phyloP scores from a whole-genome alignment of 805 yeast genomes.

The Starmerella cellae region DNA sequence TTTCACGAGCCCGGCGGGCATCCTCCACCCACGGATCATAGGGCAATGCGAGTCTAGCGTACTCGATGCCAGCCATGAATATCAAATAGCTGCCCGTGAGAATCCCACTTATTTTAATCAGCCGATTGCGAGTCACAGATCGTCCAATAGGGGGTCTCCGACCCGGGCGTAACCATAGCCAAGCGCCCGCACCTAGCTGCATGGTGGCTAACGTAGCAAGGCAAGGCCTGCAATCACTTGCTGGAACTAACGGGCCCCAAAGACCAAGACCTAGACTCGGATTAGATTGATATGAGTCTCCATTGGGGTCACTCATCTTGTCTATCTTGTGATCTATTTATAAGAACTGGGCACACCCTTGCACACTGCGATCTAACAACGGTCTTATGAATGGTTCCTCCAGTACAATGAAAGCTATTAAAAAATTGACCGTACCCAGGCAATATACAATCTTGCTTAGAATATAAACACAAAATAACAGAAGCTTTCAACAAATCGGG shows the following conservation, averaged over 20 bases:
- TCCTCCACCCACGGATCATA: constrained; percentile 64
- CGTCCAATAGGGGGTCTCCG: constrained; percentile 16
- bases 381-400: too few species aligned
- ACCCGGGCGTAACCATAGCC: constrained; percentile 21
- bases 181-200: constrained; percentile 41
- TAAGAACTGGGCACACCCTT: too few species aligned
- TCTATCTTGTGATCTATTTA: too few species aligned
- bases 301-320: not conserved
- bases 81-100: constrained; percentile 36
- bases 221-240: constrained; percentile 49
- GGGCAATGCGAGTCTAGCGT: constrained; percentile 34
- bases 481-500: too few species aligned
- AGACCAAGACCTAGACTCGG: constrained; percentile 49
- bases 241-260: constrained; percentile 66
- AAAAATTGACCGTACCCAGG: too few species aligned
- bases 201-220: constrained; percentile 39
- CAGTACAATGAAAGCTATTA: too few species aligned
- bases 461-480: too few species aligned
- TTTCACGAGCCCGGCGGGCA: constrained; percentile 40
- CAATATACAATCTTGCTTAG: too few species aligned
- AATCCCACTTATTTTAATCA: constrained; percentile 26
- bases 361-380: too few species aligned
- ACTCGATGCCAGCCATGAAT: constrained; percentile 45
- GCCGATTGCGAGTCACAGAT: constrained; percentile 22
- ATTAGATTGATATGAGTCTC: not conserved